Conservation (phyloP, 2,329 filamentous ascomycete species). For the Sporothrix brunneoviolacea region DNA sequence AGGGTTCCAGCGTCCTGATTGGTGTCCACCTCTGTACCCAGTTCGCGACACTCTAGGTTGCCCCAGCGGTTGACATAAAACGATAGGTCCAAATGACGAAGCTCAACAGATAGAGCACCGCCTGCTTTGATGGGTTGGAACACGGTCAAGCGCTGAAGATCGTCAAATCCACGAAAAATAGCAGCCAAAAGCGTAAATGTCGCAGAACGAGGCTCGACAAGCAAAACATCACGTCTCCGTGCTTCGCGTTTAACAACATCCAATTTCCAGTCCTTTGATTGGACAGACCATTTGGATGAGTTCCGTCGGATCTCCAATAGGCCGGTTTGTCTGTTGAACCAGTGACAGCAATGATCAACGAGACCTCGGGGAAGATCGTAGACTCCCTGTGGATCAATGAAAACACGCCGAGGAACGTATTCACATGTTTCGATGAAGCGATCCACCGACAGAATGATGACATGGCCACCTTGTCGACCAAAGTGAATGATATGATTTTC, state of each 20-base stretch:
- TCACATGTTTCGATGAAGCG: neutral
- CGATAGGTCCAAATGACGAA: conserved; percentile 45
- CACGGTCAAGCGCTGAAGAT: conserved; percentile 34
- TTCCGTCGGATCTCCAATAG: conserved; percentile 41
- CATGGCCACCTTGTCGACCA: conserved; percentile 34
- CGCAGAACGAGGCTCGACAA: conserved; percentile 44
- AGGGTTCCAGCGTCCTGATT: conserved; percentile 54
- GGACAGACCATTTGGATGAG: conserved; percentile 23
- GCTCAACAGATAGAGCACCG: conserved; percentile 35
- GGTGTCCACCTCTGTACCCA: conserved; percentile 45
- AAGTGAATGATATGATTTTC: conserved; percentile 45
- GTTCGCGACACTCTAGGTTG: conserved; percentile 41
- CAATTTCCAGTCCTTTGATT: conserved; percentile 28
- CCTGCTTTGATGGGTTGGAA: conserved; percentile 32
- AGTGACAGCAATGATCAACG: conserved; percentile 49
- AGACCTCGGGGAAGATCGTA: conserved; percentile 47
- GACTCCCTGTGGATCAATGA: conserved; percentile 25
- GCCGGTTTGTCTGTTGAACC: conserved; percentile 41
- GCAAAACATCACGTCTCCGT: conserved; percentile 14
- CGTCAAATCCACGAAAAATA: conserved; percentile 47
- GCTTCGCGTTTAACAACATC: conserved; percentile 22
- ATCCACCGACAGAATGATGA: conserved; percentile 33
- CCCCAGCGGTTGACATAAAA: conserved; percentile 43
- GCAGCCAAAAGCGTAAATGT: conserved; percentile 32
- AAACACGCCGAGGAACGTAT: conserved; percentile 12